Evolutionary conservation across 176 grass and related monocot species (phyloP).

Genomic region (Rhynchospora breviuscula): DNA sequence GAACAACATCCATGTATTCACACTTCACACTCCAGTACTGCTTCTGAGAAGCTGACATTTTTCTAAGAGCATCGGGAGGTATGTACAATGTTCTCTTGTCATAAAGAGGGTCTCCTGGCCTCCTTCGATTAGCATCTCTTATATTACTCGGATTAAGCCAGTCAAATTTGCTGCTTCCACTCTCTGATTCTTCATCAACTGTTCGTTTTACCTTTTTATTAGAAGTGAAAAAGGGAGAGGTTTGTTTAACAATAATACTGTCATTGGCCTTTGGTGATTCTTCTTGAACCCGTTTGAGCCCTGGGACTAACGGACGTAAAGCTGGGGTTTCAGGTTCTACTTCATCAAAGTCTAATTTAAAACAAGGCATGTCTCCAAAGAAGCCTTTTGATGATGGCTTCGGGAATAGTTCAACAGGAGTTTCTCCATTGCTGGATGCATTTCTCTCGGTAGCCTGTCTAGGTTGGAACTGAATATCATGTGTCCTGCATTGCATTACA

Average conservation of each 20-base stretch:
- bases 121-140: constrained; percentile 72
- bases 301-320: constrained; percentile 36
- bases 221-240: constrained; percentile 32
- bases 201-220: constrained; percentile 59
- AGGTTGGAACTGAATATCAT: neutral
- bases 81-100: constrained; percentile 81
- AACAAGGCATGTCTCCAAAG: constrained; percentile 12
- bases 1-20: constrained; percentile 84
- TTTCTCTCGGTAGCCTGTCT: neutral
- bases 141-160: constrained; percentile 67
- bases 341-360: constrained; percentile 46
- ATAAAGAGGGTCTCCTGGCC: constrained; percentile 58
- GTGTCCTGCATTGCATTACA: neutral
- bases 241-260: neutral
- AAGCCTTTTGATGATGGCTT: constrained; percentile 23
- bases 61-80: constrained; percentile 79
- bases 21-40: constrained; percentile 96
- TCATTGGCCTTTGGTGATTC: constrained; percentile 29
- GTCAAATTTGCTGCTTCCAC: constrained; percentile 74
- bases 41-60: constrained; percentile 92
- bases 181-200: constrained; percentile 34
- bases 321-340: constrained; percentile 73
- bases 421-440: neutral
- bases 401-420: no score
- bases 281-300: constrained; percentile 63